Base-by-base conservation (phyloP, 1,284 basidiomycete species). In the Sporisorium exsertum region DNA sequence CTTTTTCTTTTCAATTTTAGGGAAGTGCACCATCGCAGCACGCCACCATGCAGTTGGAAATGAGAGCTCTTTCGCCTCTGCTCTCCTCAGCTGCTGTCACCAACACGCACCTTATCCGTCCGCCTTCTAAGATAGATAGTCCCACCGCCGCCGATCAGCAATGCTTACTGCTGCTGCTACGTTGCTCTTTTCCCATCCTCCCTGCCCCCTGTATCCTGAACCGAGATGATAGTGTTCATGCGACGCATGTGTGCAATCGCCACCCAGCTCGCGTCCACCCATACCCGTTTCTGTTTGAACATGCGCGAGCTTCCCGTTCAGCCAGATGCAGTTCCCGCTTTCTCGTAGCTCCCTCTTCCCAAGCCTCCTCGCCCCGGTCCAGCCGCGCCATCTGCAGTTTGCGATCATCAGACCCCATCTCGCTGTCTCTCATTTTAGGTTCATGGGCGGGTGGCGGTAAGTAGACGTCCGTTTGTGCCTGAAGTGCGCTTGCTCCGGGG, bases 381-480 rank as follows among this genome's bases (percentile, higher is more conserved):
- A 15, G 18, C 26, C 24, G 51, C 53, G 29, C 5, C 29, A 12
- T 18, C 45, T 60, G 57, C 64, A 55, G n/a, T 24, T 33, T 20
- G 15, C 57, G 63, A 65, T 65, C 56, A 59, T 27, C 26, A 26
- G 26, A 18, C 43, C 55, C 35, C 35, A 59, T 37, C 15, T 24
- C 1, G 47, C 45, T 51, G 22, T 35, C 51, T 29, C 22, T 16
- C 40, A 22, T 15, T 18, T 24, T 37, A 7, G n/a, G 1, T 43
- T 20, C 18, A 9, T 20, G 9, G 46, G 57, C 6, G 9, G 49
- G 58, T 45, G 50, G 49, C 47, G n/a, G 45, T 35, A n/a, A 53
- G 37, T 52, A 56, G 22, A 35, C 42, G 58, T 52, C 53, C 56
- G 43, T 49, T 58, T 67, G 65, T 67, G 54, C 65, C 65, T 62